Conservation (phyloP, 768 basidiomycete genomes). For the Nidula microcarpa region DNA sequence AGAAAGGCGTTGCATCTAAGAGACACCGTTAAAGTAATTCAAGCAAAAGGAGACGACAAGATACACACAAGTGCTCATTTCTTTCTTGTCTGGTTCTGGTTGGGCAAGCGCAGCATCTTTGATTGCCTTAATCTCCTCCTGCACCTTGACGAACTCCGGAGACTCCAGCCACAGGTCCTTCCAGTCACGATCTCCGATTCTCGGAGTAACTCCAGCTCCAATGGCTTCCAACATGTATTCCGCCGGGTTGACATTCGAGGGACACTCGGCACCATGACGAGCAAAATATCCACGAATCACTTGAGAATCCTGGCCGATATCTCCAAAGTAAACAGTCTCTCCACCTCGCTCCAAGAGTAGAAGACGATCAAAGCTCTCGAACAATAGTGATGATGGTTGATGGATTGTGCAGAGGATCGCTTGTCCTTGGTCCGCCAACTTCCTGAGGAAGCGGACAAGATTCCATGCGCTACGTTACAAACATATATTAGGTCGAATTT, state of each 20-base stretch:
- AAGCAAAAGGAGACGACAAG: neutral
- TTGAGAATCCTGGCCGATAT: conserved; percentile 72
- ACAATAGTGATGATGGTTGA: conserved; percentile 82
- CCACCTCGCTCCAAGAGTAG: conserved; percentile 74
- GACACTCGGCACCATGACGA: conserved; percentile 69
- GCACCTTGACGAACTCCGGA: conserved; percentile 44
- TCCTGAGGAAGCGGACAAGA: conserved; percentile 75
- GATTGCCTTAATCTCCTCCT: conserved; percentile 41
- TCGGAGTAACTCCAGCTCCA: conserved; percentile 73
- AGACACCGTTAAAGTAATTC: neutral
- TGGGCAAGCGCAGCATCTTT: conserved; percentile 42
- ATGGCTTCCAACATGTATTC: conserved; percentile 86
- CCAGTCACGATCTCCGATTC: conserved; percentile 82
- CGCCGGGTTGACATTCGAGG: conserved; percentile 73
- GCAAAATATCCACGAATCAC: conserved; percentile 76
- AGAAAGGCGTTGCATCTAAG: conserved; percentile 71
- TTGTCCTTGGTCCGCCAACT: conserved; percentile 82
- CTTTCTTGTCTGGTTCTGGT: conserved; percentile 33
- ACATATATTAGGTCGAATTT: neutral
- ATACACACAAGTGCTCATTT: conserved; percentile 47
- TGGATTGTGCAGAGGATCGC: conserved; percentile 91
- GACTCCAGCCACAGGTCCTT: conserved; percentile 81
- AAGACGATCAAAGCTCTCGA: conserved; percentile 80
- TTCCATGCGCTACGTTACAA: conserved; percentile 65
- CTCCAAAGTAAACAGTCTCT: conserved; percentile 92